A percentile compares a stretch with the other conserved stretches of the same genome.
These are phyloP conservation scores for Apodospora peruviana DNA, from an alignment of 495 filamentous ascomycete species.

Conservation along the genomic window DNA sequence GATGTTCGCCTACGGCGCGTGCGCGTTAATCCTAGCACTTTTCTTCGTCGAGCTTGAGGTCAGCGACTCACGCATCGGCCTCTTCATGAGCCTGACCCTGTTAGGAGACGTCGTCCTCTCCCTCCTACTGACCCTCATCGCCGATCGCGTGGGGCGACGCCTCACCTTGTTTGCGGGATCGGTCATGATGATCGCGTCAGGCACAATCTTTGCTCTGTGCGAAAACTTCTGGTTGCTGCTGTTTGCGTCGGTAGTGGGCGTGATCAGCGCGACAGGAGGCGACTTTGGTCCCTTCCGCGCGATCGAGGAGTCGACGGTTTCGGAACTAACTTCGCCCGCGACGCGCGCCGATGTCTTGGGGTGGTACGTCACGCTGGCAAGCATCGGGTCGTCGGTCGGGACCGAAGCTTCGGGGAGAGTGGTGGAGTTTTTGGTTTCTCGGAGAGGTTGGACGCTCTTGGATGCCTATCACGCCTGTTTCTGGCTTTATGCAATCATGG, in stretches of 20 bases:
- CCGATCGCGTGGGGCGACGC: conserved; percentile 67
- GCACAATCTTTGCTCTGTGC: conserved; percentile 59
- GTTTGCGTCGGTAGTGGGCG: conserved; percentile 69
- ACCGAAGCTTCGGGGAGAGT: conserved; percentile 33
- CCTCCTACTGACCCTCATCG: conserved; percentile 68
- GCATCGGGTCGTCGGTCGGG: conserved; percentile 25
- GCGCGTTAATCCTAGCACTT: conserved; percentile 35
- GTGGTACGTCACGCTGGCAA: conserved; percentile 64
- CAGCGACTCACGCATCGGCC: conserved; percentile 63
- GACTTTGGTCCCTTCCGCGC: conserved; percentile 82
- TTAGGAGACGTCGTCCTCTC: conserved; percentile 74
- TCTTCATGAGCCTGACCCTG: conserved; percentile 86
- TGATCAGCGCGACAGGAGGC: conserved; percentile 73
- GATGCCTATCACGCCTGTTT: conserved; percentile 37
- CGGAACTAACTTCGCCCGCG: conserved; percentile 61
- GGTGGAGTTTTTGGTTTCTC: conserved; percentile 24
- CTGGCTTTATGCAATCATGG: conserved; percentile 31
- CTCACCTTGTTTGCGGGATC: conserved; percentile 62
- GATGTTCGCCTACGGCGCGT: conserved; percentile 40
- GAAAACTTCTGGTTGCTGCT: conserved; percentile 73
- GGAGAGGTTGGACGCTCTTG: conserved; percentile 26
- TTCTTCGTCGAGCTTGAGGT: conserved; percentile 56
- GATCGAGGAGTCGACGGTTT: conserved; percentile 74
- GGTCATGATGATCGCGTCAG: conserved; percentile 61
- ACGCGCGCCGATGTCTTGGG: conserved; percentile 69